Conservation (phyloP, 73 alveolate species). For the Paramecium tetraurelia region DNA sequence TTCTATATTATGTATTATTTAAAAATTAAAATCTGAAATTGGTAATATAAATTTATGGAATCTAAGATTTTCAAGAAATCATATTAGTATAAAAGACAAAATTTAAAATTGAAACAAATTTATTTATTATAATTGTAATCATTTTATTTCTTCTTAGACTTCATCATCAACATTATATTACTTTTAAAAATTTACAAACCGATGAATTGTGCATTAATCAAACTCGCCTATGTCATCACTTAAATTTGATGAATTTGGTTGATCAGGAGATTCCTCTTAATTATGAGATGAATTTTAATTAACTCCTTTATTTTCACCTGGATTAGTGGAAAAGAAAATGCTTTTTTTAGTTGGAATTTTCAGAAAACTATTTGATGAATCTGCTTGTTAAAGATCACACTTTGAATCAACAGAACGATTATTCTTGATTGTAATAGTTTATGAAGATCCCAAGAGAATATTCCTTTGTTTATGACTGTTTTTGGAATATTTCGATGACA, state of each 20-base stretch:
- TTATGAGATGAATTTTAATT: neutral
- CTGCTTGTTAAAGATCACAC: neutral
- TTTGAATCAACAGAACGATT: neutral
- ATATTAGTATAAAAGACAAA: neutral
- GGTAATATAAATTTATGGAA: neutral
- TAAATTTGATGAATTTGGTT: neutral
- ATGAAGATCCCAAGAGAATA: neutral
- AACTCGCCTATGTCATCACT: neutral
- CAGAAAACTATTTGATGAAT: neutral
- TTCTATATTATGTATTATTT: neutral
- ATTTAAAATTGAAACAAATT: neutral
- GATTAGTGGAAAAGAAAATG: neutral
- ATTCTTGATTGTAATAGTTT: neutral
- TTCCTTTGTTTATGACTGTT: neutral
- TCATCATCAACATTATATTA: neutral
- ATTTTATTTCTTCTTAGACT: neutral
- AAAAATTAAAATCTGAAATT: neutral
- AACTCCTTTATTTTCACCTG: neutral
- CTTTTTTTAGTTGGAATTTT: neutral
- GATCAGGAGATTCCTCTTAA: neutral
- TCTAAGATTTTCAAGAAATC: neutral
- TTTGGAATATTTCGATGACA: neutral
- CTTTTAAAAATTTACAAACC: neutral
- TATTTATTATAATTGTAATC: neutral
- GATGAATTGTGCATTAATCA: neutral